Percentiles rank a stretch among this genome's conserved stretches.
Conservation (phyloP, 495 filamentous ascomycete genomes). For the Xylaria bambusicola region DNA sequence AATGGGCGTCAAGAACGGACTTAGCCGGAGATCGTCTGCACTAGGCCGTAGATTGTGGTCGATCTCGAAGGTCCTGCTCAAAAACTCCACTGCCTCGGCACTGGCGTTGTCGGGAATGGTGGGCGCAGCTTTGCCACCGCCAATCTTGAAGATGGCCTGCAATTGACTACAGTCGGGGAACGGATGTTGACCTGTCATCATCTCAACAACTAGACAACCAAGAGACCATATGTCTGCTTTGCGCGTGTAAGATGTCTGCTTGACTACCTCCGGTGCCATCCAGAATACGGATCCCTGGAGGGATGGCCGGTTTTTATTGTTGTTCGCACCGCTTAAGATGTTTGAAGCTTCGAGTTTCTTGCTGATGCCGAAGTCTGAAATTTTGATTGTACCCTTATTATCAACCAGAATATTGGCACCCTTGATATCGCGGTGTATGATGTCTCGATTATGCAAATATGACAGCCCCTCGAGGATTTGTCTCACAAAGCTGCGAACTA, state of each 20-base stretch:
- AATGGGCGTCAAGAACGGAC: constrained; percentile 76
- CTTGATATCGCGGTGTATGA: constrained; percentile 99
- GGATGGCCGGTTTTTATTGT: constrained; percentile 82
- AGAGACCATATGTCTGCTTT: constrained; percentile 99
- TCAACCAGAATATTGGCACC: constrained; percentile 98
- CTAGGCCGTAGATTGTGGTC: constrained; percentile 89
- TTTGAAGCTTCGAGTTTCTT: constrained; percentile 90
- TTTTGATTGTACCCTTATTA: constrained; percentile 98
- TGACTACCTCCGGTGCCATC: constrained; percentile 99
- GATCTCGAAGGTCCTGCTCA: constrained; percentile 88
- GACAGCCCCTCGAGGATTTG: constrained; percentile 95
- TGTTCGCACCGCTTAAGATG: constrained; percentile 49
- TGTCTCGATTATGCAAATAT: constrained; percentile 91
- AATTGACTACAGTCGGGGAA: constrained; percentile 97
- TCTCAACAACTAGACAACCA: constrained; percentile 95
- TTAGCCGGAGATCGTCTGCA: constrained; percentile 83
- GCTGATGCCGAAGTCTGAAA: constrained; percentile 98
- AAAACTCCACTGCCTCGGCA: constrained; percentile 80
- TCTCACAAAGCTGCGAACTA: constrained; percentile 94
- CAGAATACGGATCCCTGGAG: constrained; percentile 98
- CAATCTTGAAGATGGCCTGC: constrained; percentile 98
- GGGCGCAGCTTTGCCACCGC: constrained; percentile 79
- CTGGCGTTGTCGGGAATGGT: constrained; percentile 87
- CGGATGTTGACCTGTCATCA: constrained; percentile 96
- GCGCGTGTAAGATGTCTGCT: constrained; percentile 94